Conservation (phyloP, 169 alveolate genomes). For the Babesia microti region DNA sequence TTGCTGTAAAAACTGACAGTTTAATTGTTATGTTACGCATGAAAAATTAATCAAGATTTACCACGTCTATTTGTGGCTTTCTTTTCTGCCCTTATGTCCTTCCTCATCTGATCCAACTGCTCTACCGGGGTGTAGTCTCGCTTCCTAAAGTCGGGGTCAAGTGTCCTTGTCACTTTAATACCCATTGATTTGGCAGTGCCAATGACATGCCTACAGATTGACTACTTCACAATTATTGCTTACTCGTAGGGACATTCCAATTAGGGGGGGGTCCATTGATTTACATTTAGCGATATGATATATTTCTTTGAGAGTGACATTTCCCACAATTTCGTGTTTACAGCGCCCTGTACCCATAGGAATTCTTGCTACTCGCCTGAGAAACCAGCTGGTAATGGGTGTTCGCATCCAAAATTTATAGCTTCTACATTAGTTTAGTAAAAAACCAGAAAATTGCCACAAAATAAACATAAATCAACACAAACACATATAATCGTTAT, state of each 20-base stretch:
- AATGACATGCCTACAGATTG: conserved; percentile 36
- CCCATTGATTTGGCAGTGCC: conserved; percentile 68
- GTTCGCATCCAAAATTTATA: conserved; percentile 70
- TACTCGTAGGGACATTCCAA: conserved; percentile 58
- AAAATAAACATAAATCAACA: not conserved
- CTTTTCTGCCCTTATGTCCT: conserved; percentile 53
- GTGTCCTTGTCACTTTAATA: conserved; percentile 52
- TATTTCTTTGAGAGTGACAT: conserved; percentile 73
- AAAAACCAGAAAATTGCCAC: not conserved
- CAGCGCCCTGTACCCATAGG: conserved; percentile 73
- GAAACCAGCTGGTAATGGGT: conserved; percentile 77
- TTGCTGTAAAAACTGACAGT: conserved; percentile 1
- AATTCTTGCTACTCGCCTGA: conserved; percentile 71
- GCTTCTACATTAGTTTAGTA: conserved; percentile 27
- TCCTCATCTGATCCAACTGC: conserved; percentile 59
- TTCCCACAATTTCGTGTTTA: conserved; percentile 68
- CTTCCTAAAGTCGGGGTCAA: conserved; percentile 61
- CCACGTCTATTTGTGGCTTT: conserved; percentile 17
- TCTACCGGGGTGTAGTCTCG: conserved; percentile 65
- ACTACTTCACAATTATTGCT: conserved; percentile 13
- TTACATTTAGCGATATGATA: conserved; percentile 73
- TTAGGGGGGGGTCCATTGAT: conserved; percentile 70
- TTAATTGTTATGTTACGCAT: conserved; percentile 1
- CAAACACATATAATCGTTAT: not conserved
- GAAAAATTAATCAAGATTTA: conserved; percentile 2